These are phyloP conservation scores for Rhytidiadelphus loreus DNA, from an alignment of 225 moss, liverwort and hornwort species.

Conservation along the genomic window DNA sequence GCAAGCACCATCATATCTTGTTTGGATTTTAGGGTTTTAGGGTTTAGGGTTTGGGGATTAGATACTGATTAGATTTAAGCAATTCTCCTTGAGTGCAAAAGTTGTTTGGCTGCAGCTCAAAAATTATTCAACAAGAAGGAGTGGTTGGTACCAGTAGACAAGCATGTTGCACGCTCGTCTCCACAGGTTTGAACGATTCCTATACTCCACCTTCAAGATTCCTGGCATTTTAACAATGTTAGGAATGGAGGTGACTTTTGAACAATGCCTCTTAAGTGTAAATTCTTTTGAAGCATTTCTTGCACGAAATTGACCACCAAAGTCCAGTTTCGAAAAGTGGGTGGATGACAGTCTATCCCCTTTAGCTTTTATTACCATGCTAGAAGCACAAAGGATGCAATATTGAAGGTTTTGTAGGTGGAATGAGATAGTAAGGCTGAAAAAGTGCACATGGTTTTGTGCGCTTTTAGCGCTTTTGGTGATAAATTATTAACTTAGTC, in stretches of 20 bases:
- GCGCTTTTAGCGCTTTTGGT: neutral
- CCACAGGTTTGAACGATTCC: slow-evolving; percentile 11
- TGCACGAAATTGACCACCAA: neutral
- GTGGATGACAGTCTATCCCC: neutral
- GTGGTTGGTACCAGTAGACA: slow-evolving; percentile 12
- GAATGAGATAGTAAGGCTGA: neutral
- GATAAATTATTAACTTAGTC: neutral
- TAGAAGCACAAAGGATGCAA: neutral
- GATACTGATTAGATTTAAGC: neutral
- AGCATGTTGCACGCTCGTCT: neutral
- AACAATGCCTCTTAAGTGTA: neutral
- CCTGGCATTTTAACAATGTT: neutral
- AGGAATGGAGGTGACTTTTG: neutral
- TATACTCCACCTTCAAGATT: neutral
- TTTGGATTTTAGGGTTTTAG: neutral
- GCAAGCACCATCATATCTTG: neutral
- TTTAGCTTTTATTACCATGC: neutral
- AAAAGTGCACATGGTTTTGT: neutral
- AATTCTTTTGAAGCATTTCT: neutral
- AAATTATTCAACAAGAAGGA: slow-evolving; percentile 26
- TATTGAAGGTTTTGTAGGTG: neutral
- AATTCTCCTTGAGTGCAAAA: neutral
- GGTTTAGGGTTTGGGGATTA: neutral
- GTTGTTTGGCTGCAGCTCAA: slow-evolving; percentile 25
- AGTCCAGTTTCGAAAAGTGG: neutral